These are phyloP conservation scores for Priceomyces medius DNA, from an alignment of 805 yeast genomes.

Conservation along the genomic window DNA sequence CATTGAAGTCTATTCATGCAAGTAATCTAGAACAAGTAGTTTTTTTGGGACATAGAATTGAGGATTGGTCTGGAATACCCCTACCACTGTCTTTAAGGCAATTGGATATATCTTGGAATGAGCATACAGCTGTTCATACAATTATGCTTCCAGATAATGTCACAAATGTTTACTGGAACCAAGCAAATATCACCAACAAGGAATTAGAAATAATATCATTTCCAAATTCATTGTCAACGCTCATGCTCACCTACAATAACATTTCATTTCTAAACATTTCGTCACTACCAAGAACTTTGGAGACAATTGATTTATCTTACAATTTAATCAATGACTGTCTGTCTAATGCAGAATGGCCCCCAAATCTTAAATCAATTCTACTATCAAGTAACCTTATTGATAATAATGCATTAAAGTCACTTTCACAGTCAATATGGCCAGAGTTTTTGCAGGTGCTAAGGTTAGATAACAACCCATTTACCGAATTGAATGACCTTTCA, in stretches of 20 bases:
- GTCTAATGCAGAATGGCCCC: constrained; percentile 16
- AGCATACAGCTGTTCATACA: constrained; percentile 20
- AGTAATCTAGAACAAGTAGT: constrained; percentile 24
- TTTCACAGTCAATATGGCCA: constrained; percentile 25
- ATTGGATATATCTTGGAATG: constrained; percentile 39
- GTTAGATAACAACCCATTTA: constrained; percentile 22
- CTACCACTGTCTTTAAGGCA: constrained; percentile 27
- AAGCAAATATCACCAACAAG: constrained; percentile 19
- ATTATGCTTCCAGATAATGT: constrained; percentile 22
- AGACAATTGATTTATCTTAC: constrained; percentile 28
- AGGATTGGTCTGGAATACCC: constrained; percentile 24
- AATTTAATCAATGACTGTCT: constrained; percentile 17
- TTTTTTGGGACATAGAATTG: constrained; percentile 31
- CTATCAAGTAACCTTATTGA: constrained; percentile 21
- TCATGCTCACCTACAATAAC: constrained; percentile 35
- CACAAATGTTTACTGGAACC: constrained; percentile 31
- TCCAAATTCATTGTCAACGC: constrained; percentile 23
- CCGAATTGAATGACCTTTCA: constrained; percentile 16
- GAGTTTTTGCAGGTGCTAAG: constrained; percentile 17
- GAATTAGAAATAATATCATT: constrained; percentile 11
- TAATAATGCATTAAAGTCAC: constrained; percentile 15
- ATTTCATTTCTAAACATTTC: constrained; percentile 21
- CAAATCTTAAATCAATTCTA: constrained; percentile 21
- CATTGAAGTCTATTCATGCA: constrained; percentile 7
- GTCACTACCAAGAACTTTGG: constrained; percentile 26